Evolutionary conservation across 2,329 filamentous ascomycete genomes (phyloP), one percentile per base, ranked within the genome.

Genomic region (Colletotrichum higginsianum): DNA sequence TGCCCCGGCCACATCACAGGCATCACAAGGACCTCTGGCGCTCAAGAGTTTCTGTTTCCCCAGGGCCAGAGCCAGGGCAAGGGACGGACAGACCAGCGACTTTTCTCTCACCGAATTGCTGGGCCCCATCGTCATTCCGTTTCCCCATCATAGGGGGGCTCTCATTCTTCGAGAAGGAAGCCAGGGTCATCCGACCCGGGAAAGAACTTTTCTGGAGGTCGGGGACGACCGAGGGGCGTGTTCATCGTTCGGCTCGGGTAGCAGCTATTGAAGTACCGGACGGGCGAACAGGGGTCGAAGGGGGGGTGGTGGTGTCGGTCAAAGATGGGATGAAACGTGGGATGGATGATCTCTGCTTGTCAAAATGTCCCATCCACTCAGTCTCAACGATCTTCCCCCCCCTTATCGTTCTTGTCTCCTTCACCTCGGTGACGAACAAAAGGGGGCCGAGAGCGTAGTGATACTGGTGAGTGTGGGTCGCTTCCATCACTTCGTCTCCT

Each of bases 291-390:
- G 55, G 60, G 35, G 15, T 23, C 21, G 35, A 7, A n/a, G 26
- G 15, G 13, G 47, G 47, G 15, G 46, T n/a, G 35, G 12, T 13
- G 26, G 15, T 9, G 47, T 35, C 42, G 35, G 60, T 12, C 15
- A 26, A 42, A 71, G 15, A 57, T 44, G 68, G 64, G 64, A 67
- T 62, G 68, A 67, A 67, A 67, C 64, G 64, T 62, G 56, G 62
- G 49, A 56, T 42, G 23, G 50, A 57, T 44, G 49, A 71, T 67
- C 50, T 67, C 56, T 56, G 63, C 49, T 35, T 67, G 57, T 67
- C 68, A 63, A 46, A 71, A 71, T 56, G 44, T 56, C 49, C 67
- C 66, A 23, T 42, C 47, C 23, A 2, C 35, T 42, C 53, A 11
- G 35, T 56, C 30, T 40, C 35, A 18, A 16, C 30, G 15, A 40